A percentile compares a stretch with the other conserved stretches of the same genome.
Conservation (phyloP, 352 stramenopile species). For the Phytophthora pinifolia region DNA sequence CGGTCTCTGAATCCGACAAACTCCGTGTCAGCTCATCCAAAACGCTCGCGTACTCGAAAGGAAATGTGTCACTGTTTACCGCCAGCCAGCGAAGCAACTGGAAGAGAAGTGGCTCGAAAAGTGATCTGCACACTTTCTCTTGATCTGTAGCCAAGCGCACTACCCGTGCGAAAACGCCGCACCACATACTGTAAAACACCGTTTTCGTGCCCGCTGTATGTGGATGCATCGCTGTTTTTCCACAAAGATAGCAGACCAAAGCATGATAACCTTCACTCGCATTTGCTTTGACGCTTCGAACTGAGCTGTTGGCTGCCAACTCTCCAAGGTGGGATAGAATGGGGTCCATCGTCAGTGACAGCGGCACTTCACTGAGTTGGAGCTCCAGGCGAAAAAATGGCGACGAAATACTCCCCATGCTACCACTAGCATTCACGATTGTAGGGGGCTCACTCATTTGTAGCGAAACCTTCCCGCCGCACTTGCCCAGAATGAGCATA, state of each 20-base stretch:
- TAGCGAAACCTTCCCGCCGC: conserved; percentile 44
- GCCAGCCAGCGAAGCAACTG: conserved; percentile 74
- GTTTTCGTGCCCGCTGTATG: conserved; percentile 63
- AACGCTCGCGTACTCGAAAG: conserved; percentile 66
- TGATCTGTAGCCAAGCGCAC: conserved; percentile 60
- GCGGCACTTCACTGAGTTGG: conserved; percentile 39
- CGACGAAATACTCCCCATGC: conserved; percentile 23
- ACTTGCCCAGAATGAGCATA: conserved; percentile 57
- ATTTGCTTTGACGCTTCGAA: conserved; percentile 59
- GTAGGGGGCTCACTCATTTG: conserved; percentile 43
- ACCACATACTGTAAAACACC: conserved; percentile 62
- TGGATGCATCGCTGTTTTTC: conserved; percentile 65
- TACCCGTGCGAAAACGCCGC: conserved; percentile 47
- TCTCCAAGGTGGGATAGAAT: conserved; percentile 55
- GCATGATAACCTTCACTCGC: conserved; percentile 74
- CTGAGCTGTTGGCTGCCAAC: conserved; percentile 50
- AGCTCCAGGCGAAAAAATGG: conserved; percentile 45
- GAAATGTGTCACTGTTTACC: conserved; percentile 51
- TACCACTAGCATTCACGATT: conserved; percentile 7
- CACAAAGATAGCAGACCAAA: conserved; percentile 67
- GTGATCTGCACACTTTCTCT: conserved; percentile 65
- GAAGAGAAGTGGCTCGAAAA: conserved; percentile 77
- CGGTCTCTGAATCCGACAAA: conserved; percentile 50
- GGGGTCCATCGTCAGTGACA: conserved; percentile 46
- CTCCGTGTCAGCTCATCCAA: conserved; percentile 60